These are phyloP conservation scores for Hydnomerulius pinastri DNA, from an alignment of 768 basidiomycete genomes.

Conservation along the genomic window DNA sequence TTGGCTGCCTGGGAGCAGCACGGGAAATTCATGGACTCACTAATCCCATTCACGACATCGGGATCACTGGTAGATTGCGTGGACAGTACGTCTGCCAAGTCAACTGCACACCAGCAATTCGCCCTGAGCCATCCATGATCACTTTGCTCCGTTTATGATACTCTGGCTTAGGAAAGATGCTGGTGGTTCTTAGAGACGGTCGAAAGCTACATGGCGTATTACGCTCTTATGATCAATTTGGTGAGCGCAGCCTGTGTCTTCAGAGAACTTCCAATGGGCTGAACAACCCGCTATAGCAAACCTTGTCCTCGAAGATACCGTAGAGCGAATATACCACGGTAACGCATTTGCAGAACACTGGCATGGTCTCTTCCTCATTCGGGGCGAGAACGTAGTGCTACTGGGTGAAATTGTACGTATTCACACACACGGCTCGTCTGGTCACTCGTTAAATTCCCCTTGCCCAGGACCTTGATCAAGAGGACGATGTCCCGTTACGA, in stretches of 20 bases:
- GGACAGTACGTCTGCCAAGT: slow-evolving; percentile 92
- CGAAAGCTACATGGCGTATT: slow-evolving; percentile 95
- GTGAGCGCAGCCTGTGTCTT: slow-evolving; percentile 46
- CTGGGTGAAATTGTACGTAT: slow-evolving; percentile 91
- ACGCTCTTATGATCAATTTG: slow-evolving; percentile 98
- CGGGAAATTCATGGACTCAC: slow-evolving; percentile 73
- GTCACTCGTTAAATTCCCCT: slow-evolving; percentile 6
- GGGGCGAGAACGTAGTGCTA: slow-evolving; percentile 97
- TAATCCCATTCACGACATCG: slow-evolving; percentile 98
- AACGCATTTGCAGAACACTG: slow-evolving; percentile 86
- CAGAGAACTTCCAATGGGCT: slow-evolving; percentile 1
- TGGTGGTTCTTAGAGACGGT: slow-evolving; percentile 95
- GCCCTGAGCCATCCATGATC: slow-evolving; percentile 50
- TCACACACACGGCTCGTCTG: slow-evolving; percentile 2
- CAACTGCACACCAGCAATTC: slow-evolving; percentile 48
- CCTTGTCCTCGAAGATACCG: slow-evolving; percentile 93
- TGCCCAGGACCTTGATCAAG: slow-evolving; percentile 83
- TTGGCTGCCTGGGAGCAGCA: slow-evolving; percentile 40
- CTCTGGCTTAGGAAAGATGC: slow-evolving; percentile 84
- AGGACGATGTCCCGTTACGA: slow-evolving; percentile 82
- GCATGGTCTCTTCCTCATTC: slow-evolving; percentile 89
- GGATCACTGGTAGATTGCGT: slow-evolving; percentile 99
- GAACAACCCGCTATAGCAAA: slow-evolving; percentile 63
- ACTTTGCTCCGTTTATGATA: slow-evolving; percentile 22
- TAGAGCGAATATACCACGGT: slow-evolving; percentile 92